Base-by-base conservation (phyloP, 768 basidiomycete genomes). In the Suillus americanus region DNA sequence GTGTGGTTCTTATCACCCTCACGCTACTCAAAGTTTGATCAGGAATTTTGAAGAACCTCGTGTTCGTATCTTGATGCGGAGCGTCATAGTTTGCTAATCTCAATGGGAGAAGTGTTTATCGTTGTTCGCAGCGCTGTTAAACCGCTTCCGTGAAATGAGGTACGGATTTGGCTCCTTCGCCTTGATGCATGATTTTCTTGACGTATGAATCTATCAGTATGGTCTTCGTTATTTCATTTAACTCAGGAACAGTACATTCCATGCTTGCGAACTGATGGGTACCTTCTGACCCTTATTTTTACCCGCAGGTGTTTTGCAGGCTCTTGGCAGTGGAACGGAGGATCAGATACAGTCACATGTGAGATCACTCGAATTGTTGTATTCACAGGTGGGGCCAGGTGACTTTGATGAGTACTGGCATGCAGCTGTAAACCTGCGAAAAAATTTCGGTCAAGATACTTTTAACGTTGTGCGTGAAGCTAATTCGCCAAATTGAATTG, bases 321-420 rank as follows among this genome's bases (percentile, higher is more conserved):
- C 18, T 7, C 57, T 59, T 43, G 57, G 57, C 38, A 41, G 28
- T 59, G 18, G 57, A 41, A 59, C 28, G 8, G 25, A 28, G 8
- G 25, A 28, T 40, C 55, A 37, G 13, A 37, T 55, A 55, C 55
- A 16, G 35, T 25, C 38, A 59, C 40, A 28, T 59, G 57, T 38
- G 40, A 25, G 37, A 41, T 59, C 38, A 25, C 56, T 57, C 37
- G 14, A 57, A 18, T 9, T 38, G 7, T 38, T 57, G 9, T 23
- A 33, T 41, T 53, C 48, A 18, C 64, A 62, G 61, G 41, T 62
- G 33, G n/a, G 28, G 12, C 33, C 64, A 64, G 64, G 64, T 64
- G 64, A 63, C 64, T 16, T 48, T 41, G 40, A 62, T 25, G 25
- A 63, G 38, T 46, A 12, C 38, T 10, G 20, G 20, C 16, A 14